Evolutionary conservation across 495 filamentous ascomycete species (phyloP), one percentile per base, ranked within the genome.

Genomic region (Penicillium verhagenii): DNA sequence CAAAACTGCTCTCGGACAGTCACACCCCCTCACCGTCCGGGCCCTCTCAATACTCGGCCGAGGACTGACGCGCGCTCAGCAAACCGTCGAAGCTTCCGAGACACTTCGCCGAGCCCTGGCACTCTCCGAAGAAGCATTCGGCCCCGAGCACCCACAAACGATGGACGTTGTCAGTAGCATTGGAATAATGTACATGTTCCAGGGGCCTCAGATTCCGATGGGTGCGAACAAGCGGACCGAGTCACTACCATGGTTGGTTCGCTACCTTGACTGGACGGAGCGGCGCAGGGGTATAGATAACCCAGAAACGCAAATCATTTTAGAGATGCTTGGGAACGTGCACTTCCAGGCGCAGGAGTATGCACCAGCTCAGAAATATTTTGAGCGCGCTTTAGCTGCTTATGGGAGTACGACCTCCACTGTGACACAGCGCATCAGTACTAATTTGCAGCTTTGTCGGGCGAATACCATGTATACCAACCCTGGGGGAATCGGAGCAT

Each of bases 51-150:
- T 74, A 1, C 49, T 60, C 8, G 70, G 68, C 1, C 56, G 54
- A 23, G 60, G 51, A 4, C 54, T 68, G 16, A 61, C 57, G 5
- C 54, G 64, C 16, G 54, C 63, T 10, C 50, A 66, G 6, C 51
- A 60, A 39, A 56, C 37, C 5, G 48, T 63, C 16, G 52, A 56
- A 16, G 57, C 70, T 0, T 72, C 67, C 1, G 72, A 74, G 47
- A 69, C 67, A 1, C 53, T 72, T 7, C 70, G 72, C 0, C 70
- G 70, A 6, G 72, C 66, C 6, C 63, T 74, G 1, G 56, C 70
- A n/a, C 64, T 55, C 9, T 62, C 66, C 2, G 72, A 74, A 23
- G 70, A 74, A 44, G 39, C 52, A 0, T 45, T 72, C 0, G 72
- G 72, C 0, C 54, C 63, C 2, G 66, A 71, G 1, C 65, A 71